Conservation (phyloP, 139 green algal species). For the Volvox africanus region DNA sequence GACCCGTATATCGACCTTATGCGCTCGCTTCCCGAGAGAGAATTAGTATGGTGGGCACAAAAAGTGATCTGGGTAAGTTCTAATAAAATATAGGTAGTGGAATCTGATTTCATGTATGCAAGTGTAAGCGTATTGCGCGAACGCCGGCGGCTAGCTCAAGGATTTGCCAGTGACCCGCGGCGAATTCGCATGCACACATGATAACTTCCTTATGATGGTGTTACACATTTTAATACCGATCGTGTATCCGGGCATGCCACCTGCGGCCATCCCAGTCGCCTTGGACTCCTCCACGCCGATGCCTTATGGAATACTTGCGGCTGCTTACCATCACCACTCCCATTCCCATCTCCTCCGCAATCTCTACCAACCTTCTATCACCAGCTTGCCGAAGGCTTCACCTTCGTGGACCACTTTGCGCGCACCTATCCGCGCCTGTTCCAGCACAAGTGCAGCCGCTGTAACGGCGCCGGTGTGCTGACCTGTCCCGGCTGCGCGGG, state of each 20-base stretch:
- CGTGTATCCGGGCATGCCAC: no score
- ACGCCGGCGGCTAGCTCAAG: background rate
- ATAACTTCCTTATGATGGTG: no score
- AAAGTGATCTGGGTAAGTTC: slow-evolving; percentile 76
- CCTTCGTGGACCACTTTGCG: slow-evolving; percentile 67
- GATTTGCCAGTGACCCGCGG: background rate
- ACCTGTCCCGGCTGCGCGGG: slow-evolving; percentile 65
- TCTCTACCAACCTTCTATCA: no score
- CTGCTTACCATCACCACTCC: background rate
- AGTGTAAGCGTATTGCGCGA: background rate
- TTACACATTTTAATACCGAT: no score
- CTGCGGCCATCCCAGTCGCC: no score
- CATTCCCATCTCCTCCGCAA: background rate
- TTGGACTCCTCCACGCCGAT: no score
- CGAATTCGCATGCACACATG: background rate
- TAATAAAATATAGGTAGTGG: background rate
- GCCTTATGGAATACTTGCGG: no score
- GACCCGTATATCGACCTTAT: slow-evolving; percentile 79
- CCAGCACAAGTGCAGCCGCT: slow-evolving; percentile 64
- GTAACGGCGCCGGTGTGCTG: slow-evolving; percentile 63
- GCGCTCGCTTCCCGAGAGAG: slow-evolving; percentile 70
- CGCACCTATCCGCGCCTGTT: slow-evolving; percentile 66
- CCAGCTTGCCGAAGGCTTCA: slow-evolving; percentile 71
- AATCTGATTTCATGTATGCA: background rate
- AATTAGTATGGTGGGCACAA: slow-evolving; percentile 76